Conservation (phyloP, 495 filamentous ascomycete genomes). For the Trichoderma asperelloides region DNA sequence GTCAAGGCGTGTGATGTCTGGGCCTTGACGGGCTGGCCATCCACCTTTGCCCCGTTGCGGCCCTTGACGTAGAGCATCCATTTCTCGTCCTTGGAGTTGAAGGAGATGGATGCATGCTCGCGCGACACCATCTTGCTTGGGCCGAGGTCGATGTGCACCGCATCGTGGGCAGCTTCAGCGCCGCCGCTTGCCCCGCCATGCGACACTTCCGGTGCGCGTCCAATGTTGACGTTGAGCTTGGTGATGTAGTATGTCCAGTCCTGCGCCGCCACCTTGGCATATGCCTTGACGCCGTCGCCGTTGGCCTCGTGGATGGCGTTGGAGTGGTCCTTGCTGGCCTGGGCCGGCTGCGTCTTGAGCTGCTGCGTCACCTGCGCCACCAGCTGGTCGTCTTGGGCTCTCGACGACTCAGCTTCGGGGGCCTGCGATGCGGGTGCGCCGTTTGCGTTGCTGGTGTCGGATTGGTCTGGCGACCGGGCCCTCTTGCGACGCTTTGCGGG, state of each 20-base stretch:
- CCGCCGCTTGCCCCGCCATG: slow-evolving; percentile 23
- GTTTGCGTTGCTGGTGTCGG: slow-evolving; percentile 2
- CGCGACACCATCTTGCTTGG: slow-evolving; percentile 89
- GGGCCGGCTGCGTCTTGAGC: slow-evolving; percentile 51
- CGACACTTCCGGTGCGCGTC: slow-evolving; percentile 59
- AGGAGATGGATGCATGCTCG: slow-evolving; percentile 77
- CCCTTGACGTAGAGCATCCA: slow-evolving; percentile 86
- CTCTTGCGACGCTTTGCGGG: slow-evolving; percentile 69
- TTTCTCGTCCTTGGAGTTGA: slow-evolving; percentile 53
- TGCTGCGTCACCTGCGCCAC: slow-evolving; percentile 66
- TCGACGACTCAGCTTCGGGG: neutral
- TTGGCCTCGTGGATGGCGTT: slow-evolving; percentile 63
- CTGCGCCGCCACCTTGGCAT: slow-evolving; percentile 83
- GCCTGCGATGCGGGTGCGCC: neutral
- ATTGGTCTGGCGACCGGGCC: slow-evolving; percentile 33
- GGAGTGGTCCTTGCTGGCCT: slow-evolving; percentile 64
- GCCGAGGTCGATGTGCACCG: slow-evolving; percentile 85
- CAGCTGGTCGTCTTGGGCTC: slow-evolving; percentile 48
- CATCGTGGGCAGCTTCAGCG: slow-evolving; percentile 23
- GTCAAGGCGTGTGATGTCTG: slow-evolving; percentile 55
- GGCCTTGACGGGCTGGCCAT: slow-evolving; percentile 58
- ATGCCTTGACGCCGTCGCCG: slow-evolving; percentile 71
- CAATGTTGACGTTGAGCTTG: slow-evolving; percentile 71
- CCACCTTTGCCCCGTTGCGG: slow-evolving; percentile 78
- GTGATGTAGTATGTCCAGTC: slow-evolving; percentile 95